Base-by-base conservation (phyloP, 768 basidiomycete genomes). In the Serendipita sp. region DNA sequence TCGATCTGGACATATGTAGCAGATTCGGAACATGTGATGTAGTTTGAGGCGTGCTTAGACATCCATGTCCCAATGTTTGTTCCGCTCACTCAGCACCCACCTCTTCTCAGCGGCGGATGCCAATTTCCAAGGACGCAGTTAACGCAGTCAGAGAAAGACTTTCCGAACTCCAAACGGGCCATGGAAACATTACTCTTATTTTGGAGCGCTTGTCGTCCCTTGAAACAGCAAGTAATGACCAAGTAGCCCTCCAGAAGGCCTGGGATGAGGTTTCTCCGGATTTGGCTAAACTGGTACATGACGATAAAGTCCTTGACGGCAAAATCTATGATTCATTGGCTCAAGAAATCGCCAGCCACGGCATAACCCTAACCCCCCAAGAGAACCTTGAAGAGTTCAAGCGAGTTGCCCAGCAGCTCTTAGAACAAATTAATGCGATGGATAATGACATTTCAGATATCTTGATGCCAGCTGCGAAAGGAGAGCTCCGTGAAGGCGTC, bases 1-100 rank as follows among this genome's bases (percentile, higher is more conserved):
- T 0, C 76, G 87, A 67, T 80, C 50, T 3, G 50, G 50, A 33
- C n/a, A 44, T 64, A 44, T 62, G 33, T 64, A 44, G 31, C 27
- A 16, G 4, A 23, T 52, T 16, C n/a, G 5, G 31, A 52, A 52
- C 6, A 16, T 10, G 48, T 18, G 48, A 18, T 18, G 2, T 16
- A 18, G 48, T 23, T 52, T 18, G n/a, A 8, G 48, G 31, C 8
- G 48, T 40, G 40, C 40, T 40, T 40, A 40, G 40, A 40, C 1
- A 40, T 5, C 40, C 40, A 40, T 40, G 40, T 5, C 40, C 13
- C 40, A 40, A 40, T 40, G 40, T 40, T 40, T 40, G 40, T 40
- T 40, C 13, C 40, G 55, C 55, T 60, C 55, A 60, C 55, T 60
- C 55, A 60, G 55, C 55, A n/a, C 31, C 55, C 18, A n/a, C 40